phyloP scores from a whole-genome alignment of 345 rosid genomes.

The Salix exigua region DNA sequence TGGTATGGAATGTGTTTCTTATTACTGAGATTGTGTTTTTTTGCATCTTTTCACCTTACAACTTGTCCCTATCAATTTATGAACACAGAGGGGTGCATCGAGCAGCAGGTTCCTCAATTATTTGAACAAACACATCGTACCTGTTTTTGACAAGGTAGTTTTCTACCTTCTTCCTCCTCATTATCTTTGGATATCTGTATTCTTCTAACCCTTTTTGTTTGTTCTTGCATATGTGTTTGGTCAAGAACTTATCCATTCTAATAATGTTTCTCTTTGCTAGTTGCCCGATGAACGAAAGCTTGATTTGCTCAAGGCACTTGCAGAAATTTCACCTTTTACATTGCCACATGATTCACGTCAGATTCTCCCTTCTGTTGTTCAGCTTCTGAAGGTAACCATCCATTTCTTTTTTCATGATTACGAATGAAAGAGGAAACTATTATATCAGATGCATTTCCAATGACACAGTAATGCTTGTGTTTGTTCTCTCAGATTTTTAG shows the following conservation, averaged over 20 bases:
- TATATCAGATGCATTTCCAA: not conserved
- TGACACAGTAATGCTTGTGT: not conserved
- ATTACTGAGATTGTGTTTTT: not conserved
- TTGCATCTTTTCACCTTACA: conserved; percentile 3
- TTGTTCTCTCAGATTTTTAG: conserved; percentile 1
- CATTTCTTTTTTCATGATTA: not conserved
- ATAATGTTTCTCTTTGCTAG: conserved; percentile 34
- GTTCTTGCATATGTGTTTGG: not conserved
- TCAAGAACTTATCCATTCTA: not conserved
- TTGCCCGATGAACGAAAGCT: conserved; percentile 96
- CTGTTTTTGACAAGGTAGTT: conserved; percentile 86
- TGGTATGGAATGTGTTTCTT: conserved; percentile 44
- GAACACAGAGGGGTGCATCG: conserved; percentile 80
- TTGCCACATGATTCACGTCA: conserved; percentile 92
- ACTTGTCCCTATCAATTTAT: conserved; percentile 10
- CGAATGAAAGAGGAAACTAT: not conserved
- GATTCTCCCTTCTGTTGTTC: conserved; percentile 82
- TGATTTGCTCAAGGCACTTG: conserved; percentile 91
- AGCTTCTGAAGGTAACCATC: conserved; percentile 70
- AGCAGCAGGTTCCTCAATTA: conserved; percentile 86
- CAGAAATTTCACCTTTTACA: conserved; percentile 87
- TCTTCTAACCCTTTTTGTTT: not conserved
- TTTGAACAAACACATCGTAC: conserved; percentile 79
- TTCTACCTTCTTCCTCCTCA: not conserved
- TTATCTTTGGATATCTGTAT: not conserved